Evolutionary conservation across 2,329 filamentous ascomycete species (phyloP).

Genomic region (Verticillium nonalfalfae): DNA sequence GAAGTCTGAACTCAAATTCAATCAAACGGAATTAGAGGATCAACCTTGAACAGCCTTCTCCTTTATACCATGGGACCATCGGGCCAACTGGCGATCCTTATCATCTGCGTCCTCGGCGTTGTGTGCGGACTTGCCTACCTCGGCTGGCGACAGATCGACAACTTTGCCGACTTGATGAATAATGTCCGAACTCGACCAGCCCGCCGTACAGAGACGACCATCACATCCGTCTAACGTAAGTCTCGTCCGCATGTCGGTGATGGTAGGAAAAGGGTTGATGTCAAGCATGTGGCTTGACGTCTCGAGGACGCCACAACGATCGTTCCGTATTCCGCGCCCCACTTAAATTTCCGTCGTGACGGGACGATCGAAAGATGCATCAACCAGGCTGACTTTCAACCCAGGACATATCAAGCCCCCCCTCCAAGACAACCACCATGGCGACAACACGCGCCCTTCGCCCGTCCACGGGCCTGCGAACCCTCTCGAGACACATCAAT

Average conservation of each 20-base stretch:
- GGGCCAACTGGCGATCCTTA: slow-evolving; percentile 21
- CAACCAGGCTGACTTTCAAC: not conserved
- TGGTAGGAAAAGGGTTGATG: not conserved
- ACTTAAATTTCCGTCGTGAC: not conserved
- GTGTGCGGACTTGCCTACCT: slow-evolving; percentile 21
- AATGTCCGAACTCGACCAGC: slow-evolving; percentile 10
- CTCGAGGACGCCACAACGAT: not conserved
- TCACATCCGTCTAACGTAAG: not conserved
- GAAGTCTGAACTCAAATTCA: too few relatives aligned
- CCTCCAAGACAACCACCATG: not conserved
- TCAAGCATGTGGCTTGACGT: not conserved
- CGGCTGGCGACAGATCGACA: slow-evolving; percentile 19
- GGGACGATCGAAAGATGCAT: not conserved
- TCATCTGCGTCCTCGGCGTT: slow-evolving; percentile 22
- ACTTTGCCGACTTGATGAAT: slow-evolving; percentile 16
- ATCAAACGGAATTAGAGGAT: too few relatives aligned
- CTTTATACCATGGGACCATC: slow-evolving; percentile 18
- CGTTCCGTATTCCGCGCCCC: not conserved
- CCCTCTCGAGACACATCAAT: not conserved
- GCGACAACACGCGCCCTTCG: not conserved
- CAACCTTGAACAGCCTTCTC: too few relatives aligned
- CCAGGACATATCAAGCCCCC: not conserved
- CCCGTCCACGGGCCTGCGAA: not conserved
- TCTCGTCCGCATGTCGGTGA: not conserved
- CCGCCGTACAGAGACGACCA: slow-evolving; percentile 9